Base-by-base conservation (phyloP, 2,329 filamentous ascomycete species). In the Aphanocladium album region DNA sequence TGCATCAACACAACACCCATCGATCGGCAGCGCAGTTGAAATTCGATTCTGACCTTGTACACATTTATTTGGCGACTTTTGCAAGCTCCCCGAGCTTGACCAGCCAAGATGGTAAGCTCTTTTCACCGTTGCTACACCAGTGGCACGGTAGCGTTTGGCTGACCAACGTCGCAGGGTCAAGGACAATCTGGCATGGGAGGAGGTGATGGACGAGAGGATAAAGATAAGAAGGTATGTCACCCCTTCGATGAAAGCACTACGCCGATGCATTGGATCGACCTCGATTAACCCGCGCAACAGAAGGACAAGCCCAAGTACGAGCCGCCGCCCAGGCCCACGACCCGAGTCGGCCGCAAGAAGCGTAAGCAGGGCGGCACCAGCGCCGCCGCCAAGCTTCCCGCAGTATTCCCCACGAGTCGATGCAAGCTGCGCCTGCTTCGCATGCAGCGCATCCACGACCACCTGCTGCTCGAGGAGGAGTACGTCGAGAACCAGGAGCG, bases 231-330 rank as follows among this genome's bases (percentile, higher is more conserved):
- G 86, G 93, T 90, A 78, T 60, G 74, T 3, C 9, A 16, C 46
- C 11, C 46, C 11, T 2, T 60, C 33, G 51, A 37, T 57, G 27
- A 27, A 30, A 11, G 12, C 9, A 5, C 12, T 57, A 25, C 23
- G 17, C 9, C 27, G 12, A 45, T 35, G 17, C 33, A 39, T 6
- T 19, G 16, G 23, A 9, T 16, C 4, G 50, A 64, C 19, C 16
- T n/a, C 7, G 45, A 41, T 30, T 72, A 64, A 74, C 62, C 57
- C 2, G 62, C 50, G 27, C 41, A 63, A 68, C 71, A 96, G 93
- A 98, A 99, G 85, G 93, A 99, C 65, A 99, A 99, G 88, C 95
- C 95, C 74, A 98, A 96, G 89, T 99, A 99, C 83, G 95, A 99
- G 78, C 95, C 95, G 66, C 95, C 95, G 68, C 95, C 95, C 76